Base-by-base conservation (phyloP, 768 basidiomycete species). In the Coprinellus micaceus region DNA sequence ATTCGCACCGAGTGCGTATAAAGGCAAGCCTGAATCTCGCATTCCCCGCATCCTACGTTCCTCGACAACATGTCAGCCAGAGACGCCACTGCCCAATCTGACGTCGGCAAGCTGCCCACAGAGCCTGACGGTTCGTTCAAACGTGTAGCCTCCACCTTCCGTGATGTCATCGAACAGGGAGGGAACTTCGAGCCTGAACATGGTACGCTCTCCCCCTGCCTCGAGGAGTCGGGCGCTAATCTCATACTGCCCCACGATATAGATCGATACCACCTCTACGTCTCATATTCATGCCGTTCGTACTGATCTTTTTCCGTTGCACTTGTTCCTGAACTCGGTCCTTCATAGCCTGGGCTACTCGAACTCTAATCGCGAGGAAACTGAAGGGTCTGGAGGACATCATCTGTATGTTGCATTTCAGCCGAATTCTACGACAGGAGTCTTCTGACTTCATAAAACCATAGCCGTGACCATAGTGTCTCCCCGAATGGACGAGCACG, bases 201-300 rank as follows among this genome's bases (percentile, higher is more conserved):
- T 71, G 90, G 92, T 88, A 33, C 33, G 33, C 21, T 51, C 17
- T 29, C 2, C n/a, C 43, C 11, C 50, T 36, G 2, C 26, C 26
- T 33, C 33, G 19, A 43, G 11, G 36, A 22, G 52, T 51, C 45
- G 22, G 40, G 26, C 22, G 33, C 33, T 37, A 33, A 50, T 57
- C 51, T 5, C 44, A 52, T 37, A 3, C 13, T 33, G 10, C n/a
- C 50, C 13, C n/a, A n/a, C n/a, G n/a, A n/a, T 54, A n/a, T 61
- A 93, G 92, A 84, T 58, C 86, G 95, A 44, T 98, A 98, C 68
- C 90, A 91, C 62, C 89, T 96, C 61, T 96, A 91, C 63, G 90
- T 97, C 57, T 89, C 89, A 4, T 84, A 85, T 59, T 84, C 88
- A 1, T 98, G 94, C 64, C 94, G 89, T 91, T 60, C 68, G 87